A percentile compares a stretch with the other conserved stretches of the same genome.
Conservation (phyloP, 2,329 filamentous ascomycete species). For the Diplodia seriata region DNA sequence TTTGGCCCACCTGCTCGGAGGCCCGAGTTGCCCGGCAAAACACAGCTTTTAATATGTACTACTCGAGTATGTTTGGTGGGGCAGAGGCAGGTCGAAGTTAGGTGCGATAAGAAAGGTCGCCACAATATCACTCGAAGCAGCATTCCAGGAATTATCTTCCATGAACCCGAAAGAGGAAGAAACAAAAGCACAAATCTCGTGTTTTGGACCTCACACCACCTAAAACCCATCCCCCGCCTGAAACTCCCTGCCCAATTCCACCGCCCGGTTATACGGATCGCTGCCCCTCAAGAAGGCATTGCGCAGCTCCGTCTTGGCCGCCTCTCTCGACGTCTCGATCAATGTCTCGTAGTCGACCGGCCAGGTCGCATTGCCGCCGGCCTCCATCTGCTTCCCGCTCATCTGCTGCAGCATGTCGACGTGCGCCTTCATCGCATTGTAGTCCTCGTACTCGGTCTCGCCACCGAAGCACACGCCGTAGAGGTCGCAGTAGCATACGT, state of each 20-base stretch:
- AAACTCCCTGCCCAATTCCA: constrained; percentile 58
- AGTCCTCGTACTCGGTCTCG: constrained; percentile 52
- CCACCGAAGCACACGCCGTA: constrained; percentile 64
- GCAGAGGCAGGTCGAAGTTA: no score
- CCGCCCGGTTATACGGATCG: constrained; percentile 54
- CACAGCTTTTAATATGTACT: not conserved
- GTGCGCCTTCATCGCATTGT: constrained; percentile 49
- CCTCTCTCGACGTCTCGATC: constrained; percentile 41
- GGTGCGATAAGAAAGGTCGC: no score
- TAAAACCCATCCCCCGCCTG: constrained; percentile 59
- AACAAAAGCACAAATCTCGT: not conserved
- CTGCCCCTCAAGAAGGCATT: constrained; percentile 55
- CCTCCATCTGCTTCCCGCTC: constrained; percentile 45
- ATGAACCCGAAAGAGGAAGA: not conserved
- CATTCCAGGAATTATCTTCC: not conserved
- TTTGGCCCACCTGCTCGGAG: not conserved
- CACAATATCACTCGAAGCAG: not conserved
- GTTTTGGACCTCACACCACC: not conserved
- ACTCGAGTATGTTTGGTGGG: not conserved
- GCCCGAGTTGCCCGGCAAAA: not conserved
- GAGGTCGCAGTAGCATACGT: constrained; percentile 64
- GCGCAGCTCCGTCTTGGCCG: constrained; percentile 47
- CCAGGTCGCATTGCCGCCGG: constrained; percentile 36
- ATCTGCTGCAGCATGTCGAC: constrained; percentile 47
- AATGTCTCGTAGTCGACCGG: constrained; percentile 16